Conservation (phyloP, 768 basidiomycete species). For the Mycena indigotica region DNA sequence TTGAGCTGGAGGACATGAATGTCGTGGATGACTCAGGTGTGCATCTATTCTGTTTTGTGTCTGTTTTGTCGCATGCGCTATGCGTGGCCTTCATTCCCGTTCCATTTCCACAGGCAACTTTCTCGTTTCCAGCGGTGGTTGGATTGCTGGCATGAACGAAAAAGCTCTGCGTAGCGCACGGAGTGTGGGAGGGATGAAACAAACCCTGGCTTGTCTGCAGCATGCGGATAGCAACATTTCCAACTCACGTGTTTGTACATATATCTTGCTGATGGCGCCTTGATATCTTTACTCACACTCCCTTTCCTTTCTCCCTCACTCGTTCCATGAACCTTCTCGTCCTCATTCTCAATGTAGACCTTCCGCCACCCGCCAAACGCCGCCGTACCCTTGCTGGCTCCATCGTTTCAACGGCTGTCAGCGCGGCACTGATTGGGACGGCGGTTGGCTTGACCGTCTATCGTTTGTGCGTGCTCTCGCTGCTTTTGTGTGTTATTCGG, state of each 20-base stretch:
- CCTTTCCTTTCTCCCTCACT: conserved; percentile 19
- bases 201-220: neutral
- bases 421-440: conserved; percentile 82
- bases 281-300: conserved; percentile 11
- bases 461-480: conserved; percentile 62
- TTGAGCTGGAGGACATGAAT: conserved; percentile 30
- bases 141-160: neutral
- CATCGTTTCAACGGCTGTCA: conserved; percentile 81
- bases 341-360: conserved; percentile 62
- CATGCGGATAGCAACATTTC: neutral
- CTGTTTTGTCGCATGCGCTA: conserved; percentile 6
- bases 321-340: conserved; percentile 35
- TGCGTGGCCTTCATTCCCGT: neutral
- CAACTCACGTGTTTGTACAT: conserved; percentile 16
- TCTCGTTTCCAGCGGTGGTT: neutral
- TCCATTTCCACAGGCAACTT: neutral
- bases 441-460: conserved; percentile 88
- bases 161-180: neutral
- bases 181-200: neutral
- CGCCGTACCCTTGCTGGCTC: conserved; percentile 81
- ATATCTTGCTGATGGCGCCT: too few species aligned
- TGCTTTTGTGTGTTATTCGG: neutral
- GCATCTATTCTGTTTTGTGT: conserved; percentile 21
- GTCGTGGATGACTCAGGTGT: conserved; percentile 28
- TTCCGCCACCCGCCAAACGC: conserved; percentile 75